These are phyloP conservation scores for Leccinum griseonigrum DNA, from an alignment of 1,284 basidiomycete genomes.

Conservation along the genomic window DNA sequence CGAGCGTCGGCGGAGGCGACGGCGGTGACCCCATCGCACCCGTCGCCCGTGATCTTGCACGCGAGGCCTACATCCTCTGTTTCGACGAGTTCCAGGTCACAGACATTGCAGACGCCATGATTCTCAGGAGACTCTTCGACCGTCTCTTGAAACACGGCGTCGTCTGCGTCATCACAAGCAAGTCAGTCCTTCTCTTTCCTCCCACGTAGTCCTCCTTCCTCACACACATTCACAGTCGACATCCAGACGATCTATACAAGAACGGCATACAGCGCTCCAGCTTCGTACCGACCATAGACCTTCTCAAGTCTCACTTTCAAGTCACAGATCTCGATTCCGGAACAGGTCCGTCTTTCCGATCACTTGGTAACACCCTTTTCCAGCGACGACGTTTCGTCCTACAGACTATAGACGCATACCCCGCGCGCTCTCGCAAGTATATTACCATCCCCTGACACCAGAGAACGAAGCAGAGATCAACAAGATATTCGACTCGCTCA, in stretches of 20 bases:
- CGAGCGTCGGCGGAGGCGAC: constrained; percentile 28
- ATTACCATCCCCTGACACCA: constrained; percentile 76
- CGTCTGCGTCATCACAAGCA: constrained; percentile 94
- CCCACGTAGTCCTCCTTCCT: background rate
- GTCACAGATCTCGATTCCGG: constrained; percentile 94
- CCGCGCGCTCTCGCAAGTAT: constrained; percentile 87
- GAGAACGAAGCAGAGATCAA: constrained; percentile 70
- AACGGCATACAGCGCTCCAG: constrained; percentile 98
- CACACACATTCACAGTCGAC: constrained; percentile 64
- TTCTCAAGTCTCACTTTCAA: constrained; percentile 84
- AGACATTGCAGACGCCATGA: constrained; percentile 99
- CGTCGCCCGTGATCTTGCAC: constrained; percentile 87
- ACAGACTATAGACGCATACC: constrained; percentile 92
- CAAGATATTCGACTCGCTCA: constrained; percentile 79
- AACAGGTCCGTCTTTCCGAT: constrained; percentile 58
- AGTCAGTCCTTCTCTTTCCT: constrained; percentile 51
- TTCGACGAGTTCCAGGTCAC: constrained; percentile 99
- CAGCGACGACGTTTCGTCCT: constrained; percentile 6
- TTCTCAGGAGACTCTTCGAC: constrained; percentile 88
- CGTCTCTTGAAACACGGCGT: constrained; percentile 85
- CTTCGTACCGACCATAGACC: constrained; percentile 93
- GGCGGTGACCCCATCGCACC: constrained; percentile 86
- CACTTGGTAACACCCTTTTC: background rate
- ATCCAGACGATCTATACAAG: constrained; percentile 97
- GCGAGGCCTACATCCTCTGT: constrained; percentile 84